A percentile compares a stretch with the other conserved stretches of the same genome.
These are phyloP conservation scores for Pachyrhizus erosus DNA, from an alignment of 306 rosid genomes.

Conservation along the genomic window DNA sequence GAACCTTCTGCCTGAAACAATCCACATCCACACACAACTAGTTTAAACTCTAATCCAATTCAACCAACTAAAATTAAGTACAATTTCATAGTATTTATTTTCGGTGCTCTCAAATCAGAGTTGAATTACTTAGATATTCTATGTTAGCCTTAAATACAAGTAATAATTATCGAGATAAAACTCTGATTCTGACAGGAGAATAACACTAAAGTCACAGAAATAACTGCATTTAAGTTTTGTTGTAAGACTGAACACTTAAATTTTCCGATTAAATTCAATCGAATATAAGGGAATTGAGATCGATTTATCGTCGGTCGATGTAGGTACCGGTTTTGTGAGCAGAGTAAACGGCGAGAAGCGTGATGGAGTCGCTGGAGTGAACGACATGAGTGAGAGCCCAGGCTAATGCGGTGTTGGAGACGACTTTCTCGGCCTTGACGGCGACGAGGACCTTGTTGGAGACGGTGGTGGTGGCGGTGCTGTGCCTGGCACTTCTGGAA, in stretches of 20 bases:
- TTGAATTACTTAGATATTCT: too few relatives aligned
- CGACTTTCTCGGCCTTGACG: constrained; percentile 78
- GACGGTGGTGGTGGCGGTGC: constrained; percentile 31
- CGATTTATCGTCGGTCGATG: neutral
- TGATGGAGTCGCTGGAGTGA: constrained; percentile 75
- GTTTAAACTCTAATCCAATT: constrained; percentile 4
- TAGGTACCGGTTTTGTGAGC: constrained; percentile 61
- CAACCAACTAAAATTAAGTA: neutral
- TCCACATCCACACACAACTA: neutral
- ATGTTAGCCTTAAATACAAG: too few relatives aligned
- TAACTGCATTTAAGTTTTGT: neutral
- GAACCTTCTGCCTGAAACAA: constrained; percentile 68
- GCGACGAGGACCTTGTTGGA: constrained; percentile 83
- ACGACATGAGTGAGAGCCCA: constrained; percentile 96
- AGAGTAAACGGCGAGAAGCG: constrained; percentile 79
- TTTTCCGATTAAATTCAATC: constrained; percentile 1
- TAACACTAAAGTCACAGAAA: neutral
- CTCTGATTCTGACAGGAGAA: neutral
- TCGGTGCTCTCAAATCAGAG: neutral
- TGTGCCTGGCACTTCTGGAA: constrained; percentile 59
- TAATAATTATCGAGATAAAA: too few relatives aligned
- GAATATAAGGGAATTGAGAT: neutral
- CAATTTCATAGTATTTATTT: neutral
- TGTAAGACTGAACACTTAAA: neutral
- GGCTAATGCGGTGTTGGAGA: constrained; percentile 74